These are phyloP conservation scores for Aspergillus pseudonomiae DNA, from an alignment of 2,329 filamentous ascomycete species.

Conservation along the genomic window DNA sequence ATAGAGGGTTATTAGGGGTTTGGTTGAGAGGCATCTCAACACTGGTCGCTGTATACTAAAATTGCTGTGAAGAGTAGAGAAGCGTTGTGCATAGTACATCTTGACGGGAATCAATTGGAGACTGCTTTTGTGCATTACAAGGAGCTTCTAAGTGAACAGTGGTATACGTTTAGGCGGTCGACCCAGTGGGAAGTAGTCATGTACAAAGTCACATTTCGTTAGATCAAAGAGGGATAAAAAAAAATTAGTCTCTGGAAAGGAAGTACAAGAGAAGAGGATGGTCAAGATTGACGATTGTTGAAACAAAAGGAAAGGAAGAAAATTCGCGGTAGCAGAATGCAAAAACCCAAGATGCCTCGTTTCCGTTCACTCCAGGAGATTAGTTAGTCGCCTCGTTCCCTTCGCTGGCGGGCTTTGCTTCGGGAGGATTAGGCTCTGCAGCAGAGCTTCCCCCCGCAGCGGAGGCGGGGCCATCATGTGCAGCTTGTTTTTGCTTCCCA, in stretches of 20 bases:
- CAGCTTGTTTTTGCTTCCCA: slow-evolving; percentile 40
- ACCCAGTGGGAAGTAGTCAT: slow-evolving; percentile 5
- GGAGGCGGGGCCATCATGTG: slow-evolving; percentile 44
- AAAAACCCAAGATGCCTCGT: slow-evolving; percentile 20
- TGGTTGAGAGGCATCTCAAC: slow-evolving; percentile 17
- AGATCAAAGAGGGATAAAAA: slow-evolving; percentile 14
- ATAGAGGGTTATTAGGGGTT: slow-evolving; percentile 17
- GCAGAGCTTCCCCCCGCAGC: slow-evolving; percentile 42
- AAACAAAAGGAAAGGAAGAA: slow-evolving; percentile 16
- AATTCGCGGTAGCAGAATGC: slow-evolving; percentile 9
- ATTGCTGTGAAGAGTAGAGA: slow-evolving; percentile 30
- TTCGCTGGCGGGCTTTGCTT: slow-evolving; percentile 52
- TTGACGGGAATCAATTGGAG: slow-evolving; percentile 34
- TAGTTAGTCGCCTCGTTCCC: slow-evolving; percentile 49
- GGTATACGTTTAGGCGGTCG: slow-evolving; percentile 7
- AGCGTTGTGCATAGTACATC: slow-evolving; percentile 38
- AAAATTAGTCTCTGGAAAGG: slow-evolving; percentile 18
- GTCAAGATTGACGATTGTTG: slow-evolving; percentile 1
- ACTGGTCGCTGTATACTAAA: slow-evolving; percentile 39
- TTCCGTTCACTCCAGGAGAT: slow-evolving; percentile 18
- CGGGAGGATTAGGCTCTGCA: slow-evolving; percentile 38
- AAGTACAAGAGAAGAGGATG: slow-evolving; percentile 21
- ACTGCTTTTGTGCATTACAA: slow-evolving; percentile 29
- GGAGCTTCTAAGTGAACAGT: not conserved
- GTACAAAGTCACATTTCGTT: slow-evolving; percentile 24